Percentiles rank a stretch among this genome's conserved stretches.
Evolutionary conservation across 78 protist species (phyloP).

Genomic region (Dictyostelium firmibasis): DNA sequence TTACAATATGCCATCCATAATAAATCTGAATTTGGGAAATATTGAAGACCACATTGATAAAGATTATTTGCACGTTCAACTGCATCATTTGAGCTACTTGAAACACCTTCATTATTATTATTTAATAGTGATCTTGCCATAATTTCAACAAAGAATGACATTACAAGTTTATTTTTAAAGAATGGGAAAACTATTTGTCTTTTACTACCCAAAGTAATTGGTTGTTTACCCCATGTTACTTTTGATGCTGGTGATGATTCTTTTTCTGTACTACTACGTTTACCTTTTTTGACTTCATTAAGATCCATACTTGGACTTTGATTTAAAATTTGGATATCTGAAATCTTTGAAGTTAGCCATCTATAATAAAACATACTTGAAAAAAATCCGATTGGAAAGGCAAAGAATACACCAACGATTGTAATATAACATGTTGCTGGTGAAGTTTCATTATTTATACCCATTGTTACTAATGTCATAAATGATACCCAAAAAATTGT

Average conservation of each 20-base stretch:
- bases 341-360: neutral
- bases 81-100: neutral
- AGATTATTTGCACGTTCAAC: conserved; percentile 55
- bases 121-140: conserved; percentile 31
- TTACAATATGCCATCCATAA: conserved; percentile 75
- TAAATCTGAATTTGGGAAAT: conserved; percentile 44
- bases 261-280: neutral
- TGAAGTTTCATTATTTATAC: neutral
- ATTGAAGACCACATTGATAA: conserved; percentile 68
- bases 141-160: conserved; percentile 54
- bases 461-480: conserved; percentile 13
- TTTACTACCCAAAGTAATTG: conserved; percentile 18
- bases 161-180: neutral
- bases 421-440: conserved; percentile 29
- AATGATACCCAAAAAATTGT: conserved; percentile 46
- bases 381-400: conserved; percentile 43
- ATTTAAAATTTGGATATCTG: neutral
- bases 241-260: neutral
- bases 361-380: neutral
- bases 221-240: conserved; percentile 21
- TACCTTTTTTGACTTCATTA: neutral
- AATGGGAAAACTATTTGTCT: conserved; percentile 32
- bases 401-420: conserved; percentile 10
- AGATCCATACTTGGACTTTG: neutral
- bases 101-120: neutral